Conservation (phyloP, 2,329 filamentous ascomycete species). For the Alternaria sp. region DNA sequence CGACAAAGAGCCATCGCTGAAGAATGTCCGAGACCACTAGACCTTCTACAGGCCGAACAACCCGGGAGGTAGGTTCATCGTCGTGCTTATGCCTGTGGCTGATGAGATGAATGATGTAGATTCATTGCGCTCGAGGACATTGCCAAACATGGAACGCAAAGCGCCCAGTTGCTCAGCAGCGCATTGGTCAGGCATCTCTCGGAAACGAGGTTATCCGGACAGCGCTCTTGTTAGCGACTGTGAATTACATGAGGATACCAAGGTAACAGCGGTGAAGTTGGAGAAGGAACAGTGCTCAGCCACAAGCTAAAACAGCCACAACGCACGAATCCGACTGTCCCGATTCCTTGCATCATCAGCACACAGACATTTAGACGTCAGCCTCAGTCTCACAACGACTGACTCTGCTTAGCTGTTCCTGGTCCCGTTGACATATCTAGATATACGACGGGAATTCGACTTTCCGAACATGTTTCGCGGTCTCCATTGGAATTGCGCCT, state of each 20-base stretch:
- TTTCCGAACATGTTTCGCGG: conserved; percentile 27
- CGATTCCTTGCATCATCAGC: conserved; percentile 6
- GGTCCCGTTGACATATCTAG: conserved; percentile 12
- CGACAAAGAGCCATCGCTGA: no score
- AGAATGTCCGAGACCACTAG: not conserved
- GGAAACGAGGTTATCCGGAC: not conserved
- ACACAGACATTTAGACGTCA: conserved; percentile 18
- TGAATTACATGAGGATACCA: not conserved
- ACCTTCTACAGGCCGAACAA: not conserved
- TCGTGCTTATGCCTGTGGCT: conserved; percentile 7
- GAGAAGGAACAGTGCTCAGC: conserved; percentile 17
- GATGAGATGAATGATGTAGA: not conserved
- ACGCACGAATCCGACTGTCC: conserved; percentile 6
- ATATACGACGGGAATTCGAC: conserved; percentile 25
- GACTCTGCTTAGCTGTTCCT: conserved; percentile 22
- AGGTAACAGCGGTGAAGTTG: conserved; percentile 24
- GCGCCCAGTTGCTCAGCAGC: not conserved
- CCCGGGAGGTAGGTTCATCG: not conserved
- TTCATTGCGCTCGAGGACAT: not conserved
- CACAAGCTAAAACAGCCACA: conserved; percentile 24
- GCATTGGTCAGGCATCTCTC: not conserved
- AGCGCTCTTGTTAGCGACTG: not conserved
- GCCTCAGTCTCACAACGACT: conserved; percentile 17
- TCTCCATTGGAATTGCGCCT: conserved; percentile 15
- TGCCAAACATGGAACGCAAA: not conserved